Base-by-base conservation (phyloP, 495 filamentous ascomycete species). In the Penicillium coffeae region DNA sequence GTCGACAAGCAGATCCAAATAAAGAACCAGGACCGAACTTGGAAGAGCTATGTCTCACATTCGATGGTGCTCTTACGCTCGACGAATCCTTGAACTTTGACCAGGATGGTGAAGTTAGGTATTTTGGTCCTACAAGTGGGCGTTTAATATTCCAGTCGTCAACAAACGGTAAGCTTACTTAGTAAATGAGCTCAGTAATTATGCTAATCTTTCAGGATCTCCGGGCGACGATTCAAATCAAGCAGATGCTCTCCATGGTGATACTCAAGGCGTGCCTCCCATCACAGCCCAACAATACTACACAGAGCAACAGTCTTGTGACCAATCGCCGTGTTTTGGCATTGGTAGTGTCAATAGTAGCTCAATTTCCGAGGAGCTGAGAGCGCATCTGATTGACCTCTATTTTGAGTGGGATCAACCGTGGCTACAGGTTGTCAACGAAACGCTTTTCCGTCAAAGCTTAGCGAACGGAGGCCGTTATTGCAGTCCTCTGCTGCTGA, bases 331-430 rank as follows among this genome's bases (percentile, higher is more conserved):
- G 35, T 37, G 5, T 37, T 30, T n/a, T 6, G 35, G n/a, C 35
- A 6, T 18, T 5, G 35, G 15, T 7, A 13, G 5, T 14, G 5
- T 37, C 5, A 4, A 3, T 37, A 4, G 35, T 4, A 37, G 35
- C 35, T 7, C 35, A 14, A 14, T 15, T 18, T 49, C 56, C 19
- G 49, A 60, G 8, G 56, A 60, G 14, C 56, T 67, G 8, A 36
- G 52, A 37, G 47, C 51, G 1, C 49, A 60, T 38, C 33, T 70
- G 21, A 42, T 70, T 7, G 51, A 59, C 12, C 66, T 91, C 13
- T 92, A 88, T 64, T 92, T 94, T 48, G 81, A 78, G 57, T 93
- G 88, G 88, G 83, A 87, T 55, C 87, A 91, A 52, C 85, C 87
- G 2, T 86, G 82, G 45, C 83, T 86, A 56, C 79, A 83, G 7